Conservation (phyloP, 2,329 filamentous ascomycete genomes). For the Raffaelea deltoideospora region DNA sequence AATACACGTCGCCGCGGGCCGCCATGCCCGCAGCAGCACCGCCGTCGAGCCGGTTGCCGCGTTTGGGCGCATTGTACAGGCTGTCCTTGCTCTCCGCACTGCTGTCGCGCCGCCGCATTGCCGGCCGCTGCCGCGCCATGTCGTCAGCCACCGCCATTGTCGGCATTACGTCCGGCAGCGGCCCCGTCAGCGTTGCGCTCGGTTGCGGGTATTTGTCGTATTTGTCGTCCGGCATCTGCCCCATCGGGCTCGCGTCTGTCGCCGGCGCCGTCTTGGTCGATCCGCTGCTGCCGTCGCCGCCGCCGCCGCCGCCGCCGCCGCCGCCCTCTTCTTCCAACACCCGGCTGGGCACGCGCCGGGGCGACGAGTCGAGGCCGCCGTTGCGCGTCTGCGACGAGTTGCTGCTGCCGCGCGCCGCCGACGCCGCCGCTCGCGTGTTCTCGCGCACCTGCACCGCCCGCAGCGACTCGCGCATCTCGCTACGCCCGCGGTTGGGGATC, state of each 20-base stretch:
- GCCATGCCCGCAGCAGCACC: too few relatives aligned
- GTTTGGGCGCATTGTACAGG: too few relatives aligned
- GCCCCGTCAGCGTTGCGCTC: constrained; percentile 43
- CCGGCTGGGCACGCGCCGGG: constrained; percentile 40
- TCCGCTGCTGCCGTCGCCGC: background rate
- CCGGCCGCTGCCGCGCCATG: constrained; percentile 7
- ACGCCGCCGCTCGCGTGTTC: constrained; percentile 24
- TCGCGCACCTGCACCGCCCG: constrained; percentile 46
- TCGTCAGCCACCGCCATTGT: constrained; percentile 18
- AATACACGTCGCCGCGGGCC: too few relatives aligned
- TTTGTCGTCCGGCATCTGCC: constrained; percentile 54
- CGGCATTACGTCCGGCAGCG: constrained; percentile 28
- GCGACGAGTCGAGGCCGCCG: constrained; percentile 42
- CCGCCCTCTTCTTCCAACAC: constrained; percentile 46
- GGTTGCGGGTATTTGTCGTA: constrained; percentile 42
- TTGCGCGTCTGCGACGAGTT: constrained; percentile 25
- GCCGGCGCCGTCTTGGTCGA: constrained; percentile 2
- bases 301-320: constrained; percentile 7
- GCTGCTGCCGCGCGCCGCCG: constrained; percentile 36
- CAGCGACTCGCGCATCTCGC: constrained; percentile 71
- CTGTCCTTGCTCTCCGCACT: too few relatives aligned
- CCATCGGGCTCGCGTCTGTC: constrained; percentile 29
- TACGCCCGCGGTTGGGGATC: constrained; percentile 68
- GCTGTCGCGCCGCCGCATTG: background rate
- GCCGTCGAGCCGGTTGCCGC: constrained; percentile 9